phyloP scores from a whole-genome alignment of 2,329 filamentous ascomycete species.

The Fusarium begoniae region DNA sequence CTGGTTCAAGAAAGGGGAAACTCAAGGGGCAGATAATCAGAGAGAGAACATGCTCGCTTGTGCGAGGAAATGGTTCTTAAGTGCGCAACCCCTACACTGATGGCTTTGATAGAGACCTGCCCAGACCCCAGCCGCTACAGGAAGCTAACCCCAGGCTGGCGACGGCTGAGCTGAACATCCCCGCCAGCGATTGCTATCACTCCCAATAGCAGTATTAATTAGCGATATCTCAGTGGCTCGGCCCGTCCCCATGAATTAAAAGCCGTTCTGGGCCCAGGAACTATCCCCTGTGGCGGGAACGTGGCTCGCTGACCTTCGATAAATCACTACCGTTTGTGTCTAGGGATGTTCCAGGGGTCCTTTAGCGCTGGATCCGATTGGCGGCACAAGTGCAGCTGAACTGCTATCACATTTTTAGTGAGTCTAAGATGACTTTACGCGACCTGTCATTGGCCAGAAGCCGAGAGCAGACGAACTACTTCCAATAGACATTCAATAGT shows the following conservation, averaged over 20 bases:
- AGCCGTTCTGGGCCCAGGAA: background rate
- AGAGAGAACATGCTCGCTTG: accelerated
- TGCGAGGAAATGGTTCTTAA: background rate
- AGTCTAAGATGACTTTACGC: background rate
- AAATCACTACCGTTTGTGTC: background rate
- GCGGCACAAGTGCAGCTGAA: background rate
- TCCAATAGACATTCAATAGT: background rate
- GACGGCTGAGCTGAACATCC: background rate
- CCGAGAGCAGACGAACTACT: background rate
- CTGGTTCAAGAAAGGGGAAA: accelerated
- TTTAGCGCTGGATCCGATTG: background rate
- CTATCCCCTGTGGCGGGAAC: background rate
- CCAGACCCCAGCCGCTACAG: background rate
- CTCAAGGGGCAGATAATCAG: background rate
- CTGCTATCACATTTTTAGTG: background rate
- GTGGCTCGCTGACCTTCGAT: background rate
- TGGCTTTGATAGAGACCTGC: background rate
- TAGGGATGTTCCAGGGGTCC: background rate
- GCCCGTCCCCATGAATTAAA: background rate
- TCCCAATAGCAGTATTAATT: background rate
- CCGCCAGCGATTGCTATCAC: background rate
- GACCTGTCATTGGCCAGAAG: background rate
- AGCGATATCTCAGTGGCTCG: background rate
- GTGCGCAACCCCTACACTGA: background rate
- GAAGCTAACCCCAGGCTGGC: background rate